Conservation (phyloP, 2,329 filamentous ascomycete genomes). For the Arthrobotrys entomopaga region DNA sequence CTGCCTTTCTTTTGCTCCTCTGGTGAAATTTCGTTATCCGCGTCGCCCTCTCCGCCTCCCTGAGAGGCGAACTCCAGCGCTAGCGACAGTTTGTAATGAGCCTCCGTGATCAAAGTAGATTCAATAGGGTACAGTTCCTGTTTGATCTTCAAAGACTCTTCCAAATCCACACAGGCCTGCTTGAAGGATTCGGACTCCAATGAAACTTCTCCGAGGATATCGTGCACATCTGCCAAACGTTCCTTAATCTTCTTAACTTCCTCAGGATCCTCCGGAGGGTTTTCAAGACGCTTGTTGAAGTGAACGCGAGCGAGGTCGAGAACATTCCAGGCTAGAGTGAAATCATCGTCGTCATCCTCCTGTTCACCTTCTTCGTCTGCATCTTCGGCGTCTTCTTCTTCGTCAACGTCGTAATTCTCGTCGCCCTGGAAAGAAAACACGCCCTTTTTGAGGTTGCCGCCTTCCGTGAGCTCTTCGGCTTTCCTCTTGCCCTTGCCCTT, state of each 20-base stretch:
- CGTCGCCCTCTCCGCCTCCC: conserved; percentile 60
- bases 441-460: conserved; percentile 59
- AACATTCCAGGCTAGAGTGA: conserved; percentile 80
- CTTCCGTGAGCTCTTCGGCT: conserved; percentile 56
- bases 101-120: conserved; percentile 87
- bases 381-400: conserved; percentile 63
- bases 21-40: conserved; percentile 71
- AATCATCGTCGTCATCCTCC: conserved; percentile 72
- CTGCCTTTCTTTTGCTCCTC: conserved; percentile 68
- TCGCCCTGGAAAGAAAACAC: conserved; percentile 86
- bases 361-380: conserved; percentile 59
- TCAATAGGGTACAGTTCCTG: conserved; percentile 80
- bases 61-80: conserved; percentile 83
- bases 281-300: conserved; percentile 68
- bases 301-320: conserved; percentile 79
- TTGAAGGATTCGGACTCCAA: conserved; percentile 93
- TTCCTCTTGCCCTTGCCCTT: conserved; percentile 61
- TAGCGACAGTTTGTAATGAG: conserved; percentile 94
- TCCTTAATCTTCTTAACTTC: conserved; percentile 63
- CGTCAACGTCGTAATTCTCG: conserved; percentile 73
- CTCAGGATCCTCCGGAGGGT: conserved; percentile 57
- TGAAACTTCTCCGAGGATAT: conserved; percentile 94
- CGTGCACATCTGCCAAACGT: conserved; percentile 89
- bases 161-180: conserved; percentile 85
- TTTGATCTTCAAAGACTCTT: conserved; percentile 80